Conservation (phyloP, 2,329 filamentous ascomycete species). For the Fusarium longipes region DNA sequence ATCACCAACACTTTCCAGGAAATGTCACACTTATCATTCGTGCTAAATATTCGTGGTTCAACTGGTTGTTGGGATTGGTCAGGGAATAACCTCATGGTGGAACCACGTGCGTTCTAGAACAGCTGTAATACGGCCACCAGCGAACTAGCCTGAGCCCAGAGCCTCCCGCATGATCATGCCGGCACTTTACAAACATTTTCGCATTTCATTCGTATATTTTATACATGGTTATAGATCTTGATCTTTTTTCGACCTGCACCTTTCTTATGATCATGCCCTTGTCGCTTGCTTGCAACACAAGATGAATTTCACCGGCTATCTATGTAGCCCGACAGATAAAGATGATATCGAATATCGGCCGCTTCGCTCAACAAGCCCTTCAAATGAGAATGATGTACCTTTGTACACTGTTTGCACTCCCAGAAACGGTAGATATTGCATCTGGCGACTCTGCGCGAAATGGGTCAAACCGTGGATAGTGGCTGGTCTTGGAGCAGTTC, state of each 20-base stretch:
- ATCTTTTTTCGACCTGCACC: background rate
- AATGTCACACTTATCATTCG: background rate
- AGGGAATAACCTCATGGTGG: slow-evolving; percentile 20
- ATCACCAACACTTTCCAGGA: background rate
- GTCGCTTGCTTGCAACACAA: background rate
- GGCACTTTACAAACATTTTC: slow-evolving; percentile 23
- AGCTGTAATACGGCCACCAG: slow-evolving; percentile 35
- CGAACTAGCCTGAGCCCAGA: slow-evolving; percentile 7
- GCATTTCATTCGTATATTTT: slow-evolving; percentile 1
- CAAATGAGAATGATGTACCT: background rate
- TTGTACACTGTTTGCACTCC: background rate
- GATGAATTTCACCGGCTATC: slow-evolving; percentile 18
- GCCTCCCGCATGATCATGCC: slow-evolving; percentile 28
- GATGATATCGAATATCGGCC: slow-evolving; percentile 28
- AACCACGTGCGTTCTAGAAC: slow-evolving; percentile 36
- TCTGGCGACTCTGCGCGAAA: background rate
- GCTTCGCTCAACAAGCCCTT: slow-evolving; percentile 2
- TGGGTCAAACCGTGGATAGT: slow-evolving; percentile 8
- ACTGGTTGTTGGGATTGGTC: slow-evolving; percentile 31
- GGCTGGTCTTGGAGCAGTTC: background rate
- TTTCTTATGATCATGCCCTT: background rate
- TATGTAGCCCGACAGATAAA: slow-evolving; percentile 28
- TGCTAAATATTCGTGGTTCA: slow-evolving; percentile 33
- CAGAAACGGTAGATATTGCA: background rate
- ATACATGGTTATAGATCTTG: slow-evolving; percentile 1